phyloP scores from a whole-genome alignment of 257 asterid species.

The Salvia rosmarinus region DNA sequence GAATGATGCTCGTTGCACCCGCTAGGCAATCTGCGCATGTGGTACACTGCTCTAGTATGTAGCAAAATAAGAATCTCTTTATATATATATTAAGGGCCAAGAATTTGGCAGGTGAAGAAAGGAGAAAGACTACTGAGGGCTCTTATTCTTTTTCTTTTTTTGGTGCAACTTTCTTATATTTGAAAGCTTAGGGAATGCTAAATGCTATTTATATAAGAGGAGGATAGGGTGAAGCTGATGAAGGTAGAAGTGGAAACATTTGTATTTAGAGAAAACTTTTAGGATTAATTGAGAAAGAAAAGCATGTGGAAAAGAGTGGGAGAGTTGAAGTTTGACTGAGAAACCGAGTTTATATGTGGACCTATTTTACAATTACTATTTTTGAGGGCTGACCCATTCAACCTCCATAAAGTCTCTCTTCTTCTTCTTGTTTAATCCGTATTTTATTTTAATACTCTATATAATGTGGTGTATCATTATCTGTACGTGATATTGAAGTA shows the following conservation, averaged over 20 bases:
- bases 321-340: constrained; percentile 72
- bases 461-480: too few relatives aligned
- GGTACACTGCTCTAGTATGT: neutral
- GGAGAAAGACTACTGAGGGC: neutral
- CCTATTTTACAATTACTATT: neutral
- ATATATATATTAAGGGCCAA: constrained; percentile 4
- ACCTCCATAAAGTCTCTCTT: constrained; percentile 24
- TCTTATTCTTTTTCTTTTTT: neutral
- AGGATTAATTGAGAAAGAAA: constrained; percentile 25
- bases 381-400: constrained; percentile 45
- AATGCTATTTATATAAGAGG: constrained; percentile 23
- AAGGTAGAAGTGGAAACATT: constrained; percentile 30
- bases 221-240: constrained; percentile 30
- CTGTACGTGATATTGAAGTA: too few relatives aligned
- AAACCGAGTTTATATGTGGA: constrained; percentile 62
- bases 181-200: constrained; percentile 16
- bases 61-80: constrained; percentile 5
- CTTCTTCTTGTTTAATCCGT: neutral
- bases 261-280: constrained; percentile 47
- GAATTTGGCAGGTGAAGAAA: constrained; percentile 7
- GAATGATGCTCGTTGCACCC: neutral
- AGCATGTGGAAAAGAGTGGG: constrained; percentile 49
- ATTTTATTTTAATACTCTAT: neutral
- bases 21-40: neutral
- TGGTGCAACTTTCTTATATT: constrained; percentile 21